phyloP scores from a whole-genome alignment of 2,329 filamentous ascomycete species.

The Talaromyces rugulosus region DNA sequence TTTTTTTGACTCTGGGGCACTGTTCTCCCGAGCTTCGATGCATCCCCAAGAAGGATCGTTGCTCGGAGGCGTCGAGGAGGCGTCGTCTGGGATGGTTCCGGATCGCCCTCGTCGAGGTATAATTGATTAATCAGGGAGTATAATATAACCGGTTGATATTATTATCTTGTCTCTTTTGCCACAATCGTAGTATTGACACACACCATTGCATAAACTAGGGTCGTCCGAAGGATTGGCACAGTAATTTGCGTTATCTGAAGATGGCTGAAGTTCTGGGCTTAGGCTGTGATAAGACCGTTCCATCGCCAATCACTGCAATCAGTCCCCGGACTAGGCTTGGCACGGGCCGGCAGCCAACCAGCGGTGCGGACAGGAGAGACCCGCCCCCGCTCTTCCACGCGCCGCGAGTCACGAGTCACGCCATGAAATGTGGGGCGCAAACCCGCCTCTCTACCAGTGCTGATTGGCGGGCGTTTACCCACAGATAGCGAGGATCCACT shows the following conservation, averaged over 20 bases:
- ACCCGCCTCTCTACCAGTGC: neutral
- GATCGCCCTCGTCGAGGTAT: neutral
- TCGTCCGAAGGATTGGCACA: neutral
- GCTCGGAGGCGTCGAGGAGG: neutral
- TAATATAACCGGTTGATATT: no score
- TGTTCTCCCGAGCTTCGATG: conserved; percentile 29
- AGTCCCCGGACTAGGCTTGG: neutral
- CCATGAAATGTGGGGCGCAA: neutral
- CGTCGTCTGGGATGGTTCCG: neutral
- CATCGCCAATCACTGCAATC: neutral
- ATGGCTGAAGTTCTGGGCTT: neutral
- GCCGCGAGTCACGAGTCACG: neutral
- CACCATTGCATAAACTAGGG: neutral
- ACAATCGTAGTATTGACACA: neutral
- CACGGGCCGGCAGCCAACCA: neutral
- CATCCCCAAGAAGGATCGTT: conserved; percentile 17
- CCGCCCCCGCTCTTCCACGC: neutral
- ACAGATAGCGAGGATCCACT: neutral
- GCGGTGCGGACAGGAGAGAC: neutral
- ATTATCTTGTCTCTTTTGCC: no score
- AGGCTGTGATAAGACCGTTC: conserved; percentile 4
- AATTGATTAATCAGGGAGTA: neutral
- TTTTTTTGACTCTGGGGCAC: neutral
- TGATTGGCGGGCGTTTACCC: neutral
- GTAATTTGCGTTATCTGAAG: neutral